phyloP scores from a whole-genome alignment of 2,329 filamentous ascomycete species.

The Apiospora sp. region DNA sequence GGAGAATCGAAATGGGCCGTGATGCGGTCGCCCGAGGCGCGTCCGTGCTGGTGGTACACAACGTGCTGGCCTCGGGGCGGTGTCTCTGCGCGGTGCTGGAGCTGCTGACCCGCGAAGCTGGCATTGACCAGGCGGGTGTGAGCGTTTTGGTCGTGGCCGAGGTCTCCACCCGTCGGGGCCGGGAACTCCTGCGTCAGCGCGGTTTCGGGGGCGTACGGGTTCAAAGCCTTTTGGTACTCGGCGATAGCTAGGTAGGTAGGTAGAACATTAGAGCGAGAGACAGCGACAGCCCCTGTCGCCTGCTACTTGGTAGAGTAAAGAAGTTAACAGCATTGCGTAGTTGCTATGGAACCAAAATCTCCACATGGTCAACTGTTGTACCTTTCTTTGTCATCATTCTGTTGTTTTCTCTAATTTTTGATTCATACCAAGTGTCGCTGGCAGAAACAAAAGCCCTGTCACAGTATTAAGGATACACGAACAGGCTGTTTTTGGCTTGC shows the following conservation, averaged over 20 bases:
- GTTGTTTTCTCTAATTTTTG: too few species aligned
- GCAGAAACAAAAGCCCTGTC: too few species aligned
- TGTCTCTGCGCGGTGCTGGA: constrained; percentile 62
- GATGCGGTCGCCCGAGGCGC: constrained; percentile 48
- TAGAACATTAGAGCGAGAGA: not conserved
- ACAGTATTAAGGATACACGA: too few species aligned
- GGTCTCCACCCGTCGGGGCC: constrained; percentile 62
- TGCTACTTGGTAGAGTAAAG: too few species aligned
- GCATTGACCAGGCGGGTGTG: constrained; percentile 50
- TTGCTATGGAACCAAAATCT: too few species aligned
- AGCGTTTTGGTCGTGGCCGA: constrained; percentile 63
- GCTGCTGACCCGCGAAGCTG: constrained; percentile 51
- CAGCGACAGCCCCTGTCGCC: not conserved
- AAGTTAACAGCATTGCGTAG: too few species aligned
- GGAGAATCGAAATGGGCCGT: constrained; percentile 58
- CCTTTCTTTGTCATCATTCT: too few species aligned
- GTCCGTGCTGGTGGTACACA: constrained; percentile 65
- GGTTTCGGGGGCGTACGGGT: constrained; percentile 60
- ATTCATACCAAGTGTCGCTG: too few species aligned
- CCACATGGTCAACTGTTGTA: too few species aligned
- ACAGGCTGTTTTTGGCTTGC: too few species aligned
- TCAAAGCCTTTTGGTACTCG: constrained; percentile 62
- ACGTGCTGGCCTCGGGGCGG: constrained; percentile 64
- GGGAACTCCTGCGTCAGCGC: constrained; percentile 50
- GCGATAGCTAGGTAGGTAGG: constrained; percentile 42